A percentile compares a stretch with the other conserved stretches of the same genome.
Conservation (phyloP, 177 flowering plant species). For the Tripterygium wilfordii region DNA sequence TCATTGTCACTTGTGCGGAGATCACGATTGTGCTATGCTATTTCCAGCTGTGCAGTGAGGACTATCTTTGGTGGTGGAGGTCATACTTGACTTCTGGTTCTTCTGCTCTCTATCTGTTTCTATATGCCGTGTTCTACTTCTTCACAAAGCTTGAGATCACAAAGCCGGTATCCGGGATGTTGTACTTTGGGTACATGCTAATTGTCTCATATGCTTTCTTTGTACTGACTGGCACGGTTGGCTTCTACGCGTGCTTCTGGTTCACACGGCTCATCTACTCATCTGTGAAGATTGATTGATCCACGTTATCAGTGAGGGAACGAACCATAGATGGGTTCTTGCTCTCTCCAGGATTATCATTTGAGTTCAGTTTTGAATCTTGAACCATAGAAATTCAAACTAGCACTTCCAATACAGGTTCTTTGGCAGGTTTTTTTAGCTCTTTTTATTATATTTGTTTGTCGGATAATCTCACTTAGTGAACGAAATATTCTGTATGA, state of each 20-base stretch:
- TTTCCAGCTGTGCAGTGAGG: constrained; percentile 90
- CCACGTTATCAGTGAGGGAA: too few relatives aligned
- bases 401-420: constrained; percentile 8
- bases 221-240: constrained; percentile 76
- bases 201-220: constrained; percentile 74
- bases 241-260: constrained; percentile 87
- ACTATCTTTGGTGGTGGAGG: constrained; percentile 92
- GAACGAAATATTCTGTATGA: too few relatives aligned
- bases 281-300: constrained; percentile 68
- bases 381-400: constrained; percentile 8
- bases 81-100: constrained; percentile 78
- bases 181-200: constrained; percentile 83
- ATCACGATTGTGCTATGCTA: constrained; percentile 83
- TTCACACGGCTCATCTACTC: constrained; percentile 87
- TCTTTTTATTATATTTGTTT: too few relatives aligned
- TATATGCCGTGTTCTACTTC: constrained; percentile 82
- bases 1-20: constrained; percentile 77
- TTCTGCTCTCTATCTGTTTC: constrained; percentile 77
- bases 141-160: constrained; percentile 87
- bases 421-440: too few relatives aligned
- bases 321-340: constrained; percentile 10
- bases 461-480: too few relatives aligned
- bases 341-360: background rate
- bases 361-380: constrained; percentile 13
- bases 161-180: constrained; percentile 65